A percentile compares a stretch with the other conserved stretches of the same genome.
Evolutionary conservation across 768 basidiomycete species (phyloP).

Genomic region (Boletus pseudo-olivaceus): DNA sequence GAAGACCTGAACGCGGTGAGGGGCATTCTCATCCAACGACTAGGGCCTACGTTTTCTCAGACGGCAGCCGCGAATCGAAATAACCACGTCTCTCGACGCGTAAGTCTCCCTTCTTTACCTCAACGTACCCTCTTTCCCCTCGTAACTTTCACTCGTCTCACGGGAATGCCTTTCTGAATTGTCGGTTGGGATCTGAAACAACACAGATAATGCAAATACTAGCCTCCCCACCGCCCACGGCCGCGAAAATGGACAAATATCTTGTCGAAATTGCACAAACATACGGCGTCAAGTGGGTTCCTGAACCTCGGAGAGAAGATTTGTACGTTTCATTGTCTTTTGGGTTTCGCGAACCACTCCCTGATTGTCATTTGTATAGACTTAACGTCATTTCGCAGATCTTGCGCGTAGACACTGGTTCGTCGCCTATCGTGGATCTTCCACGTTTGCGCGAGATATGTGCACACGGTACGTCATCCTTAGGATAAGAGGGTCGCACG

Average conservation of each 20-base stretch:
- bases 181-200: neutral
- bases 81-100: constrained; percentile 51
- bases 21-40: constrained; percentile 49
- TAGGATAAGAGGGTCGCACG: neutral
- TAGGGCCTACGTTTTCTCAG: constrained; percentile 56
- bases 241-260: constrained; percentile 52
- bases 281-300: constrained; percentile 57
- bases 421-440: constrained; percentile 53
- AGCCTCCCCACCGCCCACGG: constrained; percentile 52
- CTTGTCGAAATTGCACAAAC: constrained; percentile 51
- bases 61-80: constrained; percentile 51
- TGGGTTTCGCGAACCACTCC: neutral
- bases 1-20: constrained; percentile 58
- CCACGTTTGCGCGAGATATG: constrained; percentile 53
- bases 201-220: constrained; percentile 50
- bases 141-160: neutral
- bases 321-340: constrained; percentile 42
- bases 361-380: constrained; percentile 32
- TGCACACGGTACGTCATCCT: constrained; percentile 47
- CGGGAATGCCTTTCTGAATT: constrained; percentile 1
- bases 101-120: constrained; percentile 20
- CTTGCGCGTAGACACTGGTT: constrained; percentile 42
- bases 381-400: constrained; percentile 57
- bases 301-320: constrained; percentile 58
- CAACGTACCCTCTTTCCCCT: neutral